Evolutionary conservation across 108 stramenopile genomes (phyloP).

Genomic region (Cyclotella sp.): DNA sequence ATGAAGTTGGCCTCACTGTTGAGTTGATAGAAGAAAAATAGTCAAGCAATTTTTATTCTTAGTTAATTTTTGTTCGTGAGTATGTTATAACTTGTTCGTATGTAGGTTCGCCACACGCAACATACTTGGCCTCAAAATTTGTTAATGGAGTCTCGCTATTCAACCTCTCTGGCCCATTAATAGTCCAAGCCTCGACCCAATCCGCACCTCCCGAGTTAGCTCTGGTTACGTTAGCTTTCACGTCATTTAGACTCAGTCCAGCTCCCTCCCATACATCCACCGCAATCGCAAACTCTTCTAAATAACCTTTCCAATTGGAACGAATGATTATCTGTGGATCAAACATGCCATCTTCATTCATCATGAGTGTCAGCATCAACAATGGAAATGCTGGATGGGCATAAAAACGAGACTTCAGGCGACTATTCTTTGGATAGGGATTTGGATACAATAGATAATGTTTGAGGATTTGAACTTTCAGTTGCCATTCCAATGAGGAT

Average conservation of each 20-base stretch:
- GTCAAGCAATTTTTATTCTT: neutral
- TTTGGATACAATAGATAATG: slow-evolving; percentile 93
- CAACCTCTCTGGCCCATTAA: slow-evolving; percentile 22
- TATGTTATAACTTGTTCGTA: slow-evolving; percentile 31
- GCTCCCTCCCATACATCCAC: slow-evolving; percentile 27
- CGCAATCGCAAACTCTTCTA: slow-evolving; percentile 73
- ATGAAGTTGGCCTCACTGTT: slow-evolving; percentile 50
- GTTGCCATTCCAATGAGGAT: slow-evolving; percentile 25
- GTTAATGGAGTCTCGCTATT: slow-evolving; percentile 29
- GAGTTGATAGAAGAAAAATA: slow-evolving; percentile 13
- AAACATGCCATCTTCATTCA: slow-evolving; percentile 32
- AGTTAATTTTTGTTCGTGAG: neutral
- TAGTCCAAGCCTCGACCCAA: neutral
- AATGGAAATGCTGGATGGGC: slow-evolving; percentile 90
- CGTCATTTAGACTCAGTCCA: slow-evolving; percentile 2
- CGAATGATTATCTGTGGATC: slow-evolving; percentile 58
- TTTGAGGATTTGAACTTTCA: slow-evolving; percentile 40
- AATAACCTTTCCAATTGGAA: slow-evolving; percentile 82
- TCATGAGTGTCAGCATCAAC: slow-evolving; percentile 50
- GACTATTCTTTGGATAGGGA: slow-evolving; percentile 88
- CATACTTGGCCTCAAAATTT: slow-evolving; percentile 53
- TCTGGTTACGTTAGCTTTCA: neutral
- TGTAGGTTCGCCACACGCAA: slow-evolving; percentile 40
- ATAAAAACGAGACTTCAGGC: slow-evolving; percentile 81
- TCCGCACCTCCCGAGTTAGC: neutral